Conservation (phyloP, 2,329 filamentous ascomycete genomes). For the Pochonia chlamydosporia region DNA sequence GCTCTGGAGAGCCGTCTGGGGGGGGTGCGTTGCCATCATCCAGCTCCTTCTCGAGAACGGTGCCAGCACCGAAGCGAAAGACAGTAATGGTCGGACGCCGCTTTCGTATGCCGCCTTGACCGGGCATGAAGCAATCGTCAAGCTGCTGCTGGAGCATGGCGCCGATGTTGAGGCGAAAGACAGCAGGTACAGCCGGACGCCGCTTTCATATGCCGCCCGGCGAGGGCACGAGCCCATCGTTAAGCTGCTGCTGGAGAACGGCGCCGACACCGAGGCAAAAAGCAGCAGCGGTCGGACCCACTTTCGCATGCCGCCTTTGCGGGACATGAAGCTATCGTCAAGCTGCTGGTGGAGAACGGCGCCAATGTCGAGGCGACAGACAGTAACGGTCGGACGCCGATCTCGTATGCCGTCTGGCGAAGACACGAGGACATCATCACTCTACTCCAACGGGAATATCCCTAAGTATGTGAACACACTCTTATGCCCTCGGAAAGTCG, state of each 20-base stretch:
- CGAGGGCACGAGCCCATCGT: too few species aligned
- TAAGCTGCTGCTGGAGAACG: too few species aligned
- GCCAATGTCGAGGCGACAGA: slow-evolving; percentile 1
- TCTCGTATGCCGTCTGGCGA: background rate
- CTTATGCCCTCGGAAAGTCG: too few species aligned
- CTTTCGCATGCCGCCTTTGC: too few species aligned
- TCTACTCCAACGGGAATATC: background rate
- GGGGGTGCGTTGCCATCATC: background rate
- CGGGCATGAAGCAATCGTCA: background rate
- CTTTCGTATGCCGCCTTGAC: background rate
- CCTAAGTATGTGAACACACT: background rate
- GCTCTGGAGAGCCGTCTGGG: background rate
- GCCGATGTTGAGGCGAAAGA: too few species aligned
- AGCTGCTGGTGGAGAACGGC: slow-evolving; percentile 8
- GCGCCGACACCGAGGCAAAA: too few species aligned
- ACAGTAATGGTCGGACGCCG: background rate
- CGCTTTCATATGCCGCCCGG: too few species aligned
- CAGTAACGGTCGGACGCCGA: background rate
- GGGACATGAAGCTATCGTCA: slow-evolving; percentile 9
- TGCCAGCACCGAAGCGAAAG: background rate
- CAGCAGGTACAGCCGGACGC: too few species aligned
- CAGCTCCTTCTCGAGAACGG: background rate
- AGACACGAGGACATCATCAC: background rate
- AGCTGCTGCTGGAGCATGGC: too few species aligned
- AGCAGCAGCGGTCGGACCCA: too few species aligned